phyloP scores from a whole-genome alignment of 768 basidiomycete species.

The Boletus subparvulus region DNA sequence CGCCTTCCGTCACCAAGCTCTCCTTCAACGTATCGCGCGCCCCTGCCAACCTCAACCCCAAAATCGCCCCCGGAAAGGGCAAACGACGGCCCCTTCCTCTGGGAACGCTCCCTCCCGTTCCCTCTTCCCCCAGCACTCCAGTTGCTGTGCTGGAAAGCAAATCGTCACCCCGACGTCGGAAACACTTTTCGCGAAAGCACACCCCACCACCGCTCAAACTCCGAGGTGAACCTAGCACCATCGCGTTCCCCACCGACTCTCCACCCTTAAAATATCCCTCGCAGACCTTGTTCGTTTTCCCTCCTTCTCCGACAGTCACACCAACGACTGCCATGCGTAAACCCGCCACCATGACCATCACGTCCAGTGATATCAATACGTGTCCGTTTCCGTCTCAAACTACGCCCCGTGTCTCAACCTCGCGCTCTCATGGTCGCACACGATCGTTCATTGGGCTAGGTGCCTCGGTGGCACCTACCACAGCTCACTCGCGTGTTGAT shows the following conservation, averaged over 20 bases:
- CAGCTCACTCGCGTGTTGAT: constrained; percentile 80
- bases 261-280: constrained; percentile 39
- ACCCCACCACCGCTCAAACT: constrained; percentile 58
- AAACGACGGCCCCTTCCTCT: constrained; percentile 65
- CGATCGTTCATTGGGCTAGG: constrained; percentile 74
- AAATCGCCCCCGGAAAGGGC: constrained; percentile 44
- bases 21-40: constrained; percentile 47
- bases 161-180: constrained; percentile 38
- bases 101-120: constrained; percentile 64
- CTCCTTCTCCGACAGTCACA: constrained; percentile 66
- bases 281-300: constrained; percentile 85
- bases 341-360: constrained; percentile 81
- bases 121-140: constrained; percentile 64
- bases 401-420: constrained; percentile 71
- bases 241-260: constrained; percentile 28
- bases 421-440: constrained; percentile 63
- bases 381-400: constrained; percentile 58
- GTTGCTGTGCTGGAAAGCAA: constrained; percentile 40
- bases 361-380: constrained; percentile 49
- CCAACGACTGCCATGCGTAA: constrained; percentile 50
- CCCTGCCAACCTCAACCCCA: constrained; percentile 55
- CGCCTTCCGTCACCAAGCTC: constrained; percentile 44
- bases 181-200: constrained; percentile 56
- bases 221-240: constrained; percentile 27
- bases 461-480: constrained; percentile 70